A percentile compares a stretch with the other conserved stretches of the same genome.
Conservation (phyloP, 805 yeast species). For the Teunomyces barrocoloradensis region DNA sequence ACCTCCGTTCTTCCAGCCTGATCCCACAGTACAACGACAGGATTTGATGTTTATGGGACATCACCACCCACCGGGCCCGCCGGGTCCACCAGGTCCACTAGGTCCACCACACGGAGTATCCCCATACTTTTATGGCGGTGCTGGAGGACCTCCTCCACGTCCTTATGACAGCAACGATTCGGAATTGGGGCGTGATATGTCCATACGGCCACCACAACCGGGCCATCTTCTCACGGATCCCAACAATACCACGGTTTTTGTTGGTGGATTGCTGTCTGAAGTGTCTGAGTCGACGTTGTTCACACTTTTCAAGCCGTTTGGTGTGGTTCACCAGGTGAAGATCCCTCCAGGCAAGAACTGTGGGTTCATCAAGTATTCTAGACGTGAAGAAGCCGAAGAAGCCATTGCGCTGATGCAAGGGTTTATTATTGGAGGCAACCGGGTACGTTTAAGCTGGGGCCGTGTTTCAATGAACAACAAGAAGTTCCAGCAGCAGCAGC, state of each 20-base stretch:
- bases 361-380: slow-evolving; percentile 82
- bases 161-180: not conserved
- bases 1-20: slow-evolving; percentile 6
- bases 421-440: slow-evolving; percentile 77
- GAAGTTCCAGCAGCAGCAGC: slow-evolving; percentile 31
- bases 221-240: slow-evolving; percentile 47
- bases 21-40: slow-evolving; percentile 8
- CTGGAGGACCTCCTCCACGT: not conserved
- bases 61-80: slow-evolving; percentile 4
- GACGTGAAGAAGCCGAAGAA: slow-evolving; percentile 77
- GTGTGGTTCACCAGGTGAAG: slow-evolving; percentile 64
- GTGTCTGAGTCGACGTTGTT: slow-evolving; percentile 60
- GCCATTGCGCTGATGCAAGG: slow-evolving; percentile 91
- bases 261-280: slow-evolving; percentile 70
- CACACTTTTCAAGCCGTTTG: slow-evolving; percentile 68
- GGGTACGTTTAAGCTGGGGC: slow-evolving; percentile 89
- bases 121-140: slow-evolving; percentile 8
- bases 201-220: slow-evolving; percentile 3
- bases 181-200: not conserved
- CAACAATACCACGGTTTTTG: slow-evolving; percentile 71
- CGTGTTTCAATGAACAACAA: slow-evolving; percentile 41
- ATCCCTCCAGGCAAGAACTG: slow-evolving; percentile 82
- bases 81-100: slow-evolving; percentile 13
- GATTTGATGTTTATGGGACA: slow-evolving; percentile 15
- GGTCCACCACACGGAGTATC: slow-evolving; percentile 2